A percentile compares a stretch with the other conserved stretches of the same genome.
Evolutionary conservation across 192 early-diverging fungal genomes (phyloP).

Genomic region (Pilaira anomala): DNA sequence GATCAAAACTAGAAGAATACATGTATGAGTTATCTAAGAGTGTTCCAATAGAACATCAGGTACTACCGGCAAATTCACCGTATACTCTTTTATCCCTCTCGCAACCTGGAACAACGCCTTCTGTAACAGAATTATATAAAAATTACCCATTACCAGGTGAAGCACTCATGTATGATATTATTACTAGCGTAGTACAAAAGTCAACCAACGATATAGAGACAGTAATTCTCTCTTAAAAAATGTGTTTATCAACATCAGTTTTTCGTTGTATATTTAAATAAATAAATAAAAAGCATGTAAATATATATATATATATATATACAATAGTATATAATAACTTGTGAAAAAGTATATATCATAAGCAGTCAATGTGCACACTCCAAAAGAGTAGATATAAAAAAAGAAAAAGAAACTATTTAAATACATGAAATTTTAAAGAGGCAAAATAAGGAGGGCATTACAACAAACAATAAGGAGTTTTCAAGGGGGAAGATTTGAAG

Average conservation of each 20-base stretch:
- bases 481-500: background rate
- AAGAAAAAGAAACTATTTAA: too few species aligned
- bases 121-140: constrained; percentile 1
- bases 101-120: background rate
- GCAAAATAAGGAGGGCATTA: too few species aligned
- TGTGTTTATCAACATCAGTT: too few species aligned
- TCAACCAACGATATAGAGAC: too few species aligned
- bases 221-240: too few species aligned
- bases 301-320: background rate
- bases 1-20: background rate
- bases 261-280: background rate
- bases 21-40: background rate
- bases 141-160: constrained; percentile 4
- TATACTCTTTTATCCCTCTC: background rate
- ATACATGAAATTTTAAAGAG: too few species aligned
- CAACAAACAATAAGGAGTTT: too few species aligned
- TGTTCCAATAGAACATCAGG: background rate
- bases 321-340: background rate
- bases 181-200: background rate
- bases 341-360: too few species aligned
- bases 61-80: background rate
- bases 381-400: too few species aligned
- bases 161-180: constrained; percentile 14
- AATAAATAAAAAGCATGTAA: background rate
- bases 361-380: too few species aligned